A percentile compares a stretch with the other conserved stretches of the same genome.
Evolutionary conservation across 2,329 filamentous ascomycete species (phyloP).

Genomic region (Alternaria incomplexa): DNA sequence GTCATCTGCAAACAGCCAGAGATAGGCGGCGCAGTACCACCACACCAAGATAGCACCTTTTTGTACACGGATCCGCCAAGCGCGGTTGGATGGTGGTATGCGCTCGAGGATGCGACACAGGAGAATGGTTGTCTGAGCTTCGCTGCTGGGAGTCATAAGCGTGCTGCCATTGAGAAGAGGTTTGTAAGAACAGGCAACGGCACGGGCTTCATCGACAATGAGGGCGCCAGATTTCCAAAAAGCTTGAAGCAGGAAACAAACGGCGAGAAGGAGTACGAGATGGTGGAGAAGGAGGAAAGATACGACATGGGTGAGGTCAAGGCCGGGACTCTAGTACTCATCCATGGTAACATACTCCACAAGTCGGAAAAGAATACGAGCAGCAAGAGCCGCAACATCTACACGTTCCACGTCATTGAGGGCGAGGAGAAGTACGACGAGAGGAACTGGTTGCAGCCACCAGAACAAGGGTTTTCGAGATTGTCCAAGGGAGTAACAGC

Average conservation of each 20-base stretch:
- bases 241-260: constrained; percentile 47
- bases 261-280: constrained; percentile 40
- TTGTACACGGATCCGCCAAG: constrained; percentile 87
- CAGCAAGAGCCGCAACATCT: constrained; percentile 86
- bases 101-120: constrained; percentile 85
- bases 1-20: constrained; percentile 98
- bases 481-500: constrained; percentile 52
- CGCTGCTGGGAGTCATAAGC: constrained; percentile 78
- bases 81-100: constrained; percentile 97
- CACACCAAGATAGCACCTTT: constrained; percentile 93
- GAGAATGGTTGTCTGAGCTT: constrained; percentile 92
- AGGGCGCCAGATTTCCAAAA: constrained; percentile 67
- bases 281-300: constrained; percentile 53
- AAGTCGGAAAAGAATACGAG: constrained; percentile 95
- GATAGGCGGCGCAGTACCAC: constrained; percentile 88
- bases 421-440: constrained; percentile 79
- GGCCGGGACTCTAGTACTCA: constrained; percentile 87
- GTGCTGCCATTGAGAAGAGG: constrained; percentile 71
- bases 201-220: constrained; percentile 65
- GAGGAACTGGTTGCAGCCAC: constrained; percentile 92
- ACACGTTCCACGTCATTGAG: constrained; percentile 97
- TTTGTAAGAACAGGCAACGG: constrained; percentile 70
- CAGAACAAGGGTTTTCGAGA: constrained; percentile 77
- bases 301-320: constrained; percentile 88
- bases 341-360: constrained; percentile 94